Base-by-base conservation (phyloP, 2,329 filamentous ascomycete species). In the Mycosphaerelloides madeirae region DNA sequence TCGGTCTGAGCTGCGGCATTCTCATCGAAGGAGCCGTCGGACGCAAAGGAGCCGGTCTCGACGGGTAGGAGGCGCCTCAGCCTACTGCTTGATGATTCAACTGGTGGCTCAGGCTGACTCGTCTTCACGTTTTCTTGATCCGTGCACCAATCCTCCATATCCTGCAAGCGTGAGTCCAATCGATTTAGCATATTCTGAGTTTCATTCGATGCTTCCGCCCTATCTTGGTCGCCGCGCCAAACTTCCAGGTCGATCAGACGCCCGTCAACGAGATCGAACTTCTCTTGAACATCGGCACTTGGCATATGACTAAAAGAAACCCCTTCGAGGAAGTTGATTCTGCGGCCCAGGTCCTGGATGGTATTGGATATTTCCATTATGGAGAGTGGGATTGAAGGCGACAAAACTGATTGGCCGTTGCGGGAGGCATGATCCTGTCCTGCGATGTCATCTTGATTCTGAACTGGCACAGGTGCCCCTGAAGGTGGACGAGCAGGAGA, bases 211-310 rank as follows among this genome's bases (percentile, higher is more conserved):
- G 52, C 47, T 14, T 52, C 48, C 7, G 37, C 32, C 20, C 55
- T 42, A 9, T 64, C 58, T 11, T 55, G 50, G 18, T 65, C 60
- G 3, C 41, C 49, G 7, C 60, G 61, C 52, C 69, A 70, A 31
- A 74, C 75, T 62, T 89, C 85, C 6, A 89, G 69, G 29, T 89
- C 84, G 1, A 80, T 76, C 6, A 89, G 70, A 16, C 84, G 78
- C 7, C 81, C 73, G 52, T 89, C 85, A 34, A 79, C 63, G 37
- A 79, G 68, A 28, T 88, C 84, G 55, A 85, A 76, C 42, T 77
- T 80, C 15, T 87, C 83, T 14, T 81, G 71, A 38, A 85, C 78
- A 29, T 85, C 82, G 16, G 88, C 84, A 37, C 84, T 76, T n/a
- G 76, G 75, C 14, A 75, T 72, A 33, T 78, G 74, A 18, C 80